These are phyloP conservation scores for Atkinsonella texensis DNA, from an alignment of 2,329 filamentous ascomycete species.

Conservation along the genomic window DNA sequence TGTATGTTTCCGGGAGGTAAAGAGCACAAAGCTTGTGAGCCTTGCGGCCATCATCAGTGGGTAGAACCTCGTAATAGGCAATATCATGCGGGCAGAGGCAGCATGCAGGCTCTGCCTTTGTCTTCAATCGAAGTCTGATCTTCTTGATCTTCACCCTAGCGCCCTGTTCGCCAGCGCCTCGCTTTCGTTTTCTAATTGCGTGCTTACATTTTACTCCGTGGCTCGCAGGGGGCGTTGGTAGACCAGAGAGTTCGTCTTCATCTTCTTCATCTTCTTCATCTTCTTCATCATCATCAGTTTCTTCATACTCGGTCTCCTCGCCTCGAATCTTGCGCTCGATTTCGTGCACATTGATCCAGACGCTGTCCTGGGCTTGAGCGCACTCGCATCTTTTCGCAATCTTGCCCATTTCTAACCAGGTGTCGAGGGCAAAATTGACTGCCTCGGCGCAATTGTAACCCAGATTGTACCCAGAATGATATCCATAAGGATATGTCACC, in stretches of 20 bases:
- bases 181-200: constrained; percentile 50
- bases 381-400: constrained; percentile 97
- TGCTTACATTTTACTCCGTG: constrained; percentile 56
- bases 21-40: constrained; percentile 82
- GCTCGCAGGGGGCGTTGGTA: constrained; percentile 68
- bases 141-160: constrained; percentile 56
- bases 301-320: constrained; percentile 75
- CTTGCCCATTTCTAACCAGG: constrained; percentile 89
- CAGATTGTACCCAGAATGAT: constrained; percentile 94
- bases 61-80: constrained; percentile 66
- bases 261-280: constrained; percentile 49
- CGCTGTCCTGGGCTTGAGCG: constrained; percentile 87
- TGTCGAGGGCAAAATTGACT: constrained; percentile 93
- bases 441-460: constrained; percentile 99
- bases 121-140: constrained; percentile 64
- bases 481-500: constrained; percentile 96
- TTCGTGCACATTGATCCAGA: constrained; percentile 95
- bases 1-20: constrained; percentile 86
- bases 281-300: constrained; percentile 53
- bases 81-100: constrained; percentile 88
- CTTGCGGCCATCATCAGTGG: constrained; percentile 76
- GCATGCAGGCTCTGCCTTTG: constrained; percentile 66
- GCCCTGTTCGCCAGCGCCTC: constrained; percentile 22
- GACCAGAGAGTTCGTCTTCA: constrained; percentile 46
- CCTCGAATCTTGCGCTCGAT: constrained; percentile 90